A percentile compares a stretch with the other conserved stretches of the same genome.
phyloP scores from a whole-genome alignment of 768 basidiomycete species.

The Mycena sanguinolenta region DNA sequence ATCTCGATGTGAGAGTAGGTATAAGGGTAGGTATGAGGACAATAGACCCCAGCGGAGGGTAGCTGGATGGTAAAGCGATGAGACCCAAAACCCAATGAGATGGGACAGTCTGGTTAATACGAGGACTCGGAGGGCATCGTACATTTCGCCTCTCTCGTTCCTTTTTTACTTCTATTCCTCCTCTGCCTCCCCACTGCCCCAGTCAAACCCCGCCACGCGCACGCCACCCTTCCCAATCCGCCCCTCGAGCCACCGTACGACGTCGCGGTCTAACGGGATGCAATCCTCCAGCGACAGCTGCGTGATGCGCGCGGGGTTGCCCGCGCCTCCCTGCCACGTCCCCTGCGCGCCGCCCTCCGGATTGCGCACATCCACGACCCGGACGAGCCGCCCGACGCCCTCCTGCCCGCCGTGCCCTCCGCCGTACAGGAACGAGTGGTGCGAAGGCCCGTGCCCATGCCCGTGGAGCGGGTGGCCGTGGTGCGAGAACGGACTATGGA shows the following conservation, averaged over 20 bases:
- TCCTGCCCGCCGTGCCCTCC: constrained; percentile 52
- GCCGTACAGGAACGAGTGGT: not conserved
- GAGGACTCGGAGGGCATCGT: no score
- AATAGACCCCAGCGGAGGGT: no score
- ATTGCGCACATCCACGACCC: constrained; percentile 80
- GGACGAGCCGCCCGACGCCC: constrained; percentile 75
- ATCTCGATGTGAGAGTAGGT: no score
- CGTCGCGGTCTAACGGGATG: constrained; percentile 74
- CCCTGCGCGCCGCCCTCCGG: constrained; percentile 51
- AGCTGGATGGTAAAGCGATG: no score
- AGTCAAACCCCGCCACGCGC: constrained; percentile 12
- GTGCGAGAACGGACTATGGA: not conserved
- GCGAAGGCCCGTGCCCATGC: constrained; percentile 11
- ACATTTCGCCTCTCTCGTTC: no score
- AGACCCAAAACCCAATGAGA: no score
- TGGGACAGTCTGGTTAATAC: no score
- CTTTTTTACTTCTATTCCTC: not conserved
- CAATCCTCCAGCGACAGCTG: constrained; percentile 78
- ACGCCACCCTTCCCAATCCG: constrained; percentile 64
- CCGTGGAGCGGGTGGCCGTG: constrained; percentile 53
- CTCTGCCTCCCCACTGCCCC: not conserved
- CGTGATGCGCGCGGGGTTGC: constrained; percentile 56
- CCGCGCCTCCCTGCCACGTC: no score
- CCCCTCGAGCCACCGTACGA: constrained; percentile 74
- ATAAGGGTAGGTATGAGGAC: no score